A percentile compares a stretch with the other conserved stretches of the same genome.
Conservation (phyloP, 2,329 filamentous ascomycete species). For the Rasamsonia emersonii region DNA sequence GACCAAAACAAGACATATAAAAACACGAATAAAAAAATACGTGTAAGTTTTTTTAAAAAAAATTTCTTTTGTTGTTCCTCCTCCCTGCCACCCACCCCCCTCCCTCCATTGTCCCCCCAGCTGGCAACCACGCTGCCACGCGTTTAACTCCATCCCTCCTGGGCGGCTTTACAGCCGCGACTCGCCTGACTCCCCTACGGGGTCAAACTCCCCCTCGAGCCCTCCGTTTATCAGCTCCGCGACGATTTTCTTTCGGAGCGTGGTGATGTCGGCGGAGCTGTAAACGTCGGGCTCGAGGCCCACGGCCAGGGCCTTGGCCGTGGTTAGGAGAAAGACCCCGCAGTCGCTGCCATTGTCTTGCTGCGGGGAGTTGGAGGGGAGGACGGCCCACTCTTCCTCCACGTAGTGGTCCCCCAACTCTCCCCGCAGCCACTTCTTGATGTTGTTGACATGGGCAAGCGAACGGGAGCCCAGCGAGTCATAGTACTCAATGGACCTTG, state of each 20-base stretch:
- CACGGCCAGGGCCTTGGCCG: slow-evolving; percentile 39
- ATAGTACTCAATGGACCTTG: slow-evolving; percentile 39
- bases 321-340: slow-evolving; percentile 43
- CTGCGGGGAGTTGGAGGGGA: slow-evolving; percentile 31
- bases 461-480: slow-evolving; percentile 35
- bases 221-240: slow-evolving; percentile 40
- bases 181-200: slow-evolving; percentile 13
- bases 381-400: slow-evolving; percentile 36
- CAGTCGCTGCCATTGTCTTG: slow-evolving; percentile 42
- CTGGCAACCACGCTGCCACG: no score
- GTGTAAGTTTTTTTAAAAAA: no score
- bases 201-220: slow-evolving; percentile 35
- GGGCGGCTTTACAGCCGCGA: slow-evolving; percentile 17
- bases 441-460: slow-evolving; percentile 21
- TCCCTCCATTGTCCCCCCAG: no score
- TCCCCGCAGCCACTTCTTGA: slow-evolving; percentile 34
- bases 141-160: no score
- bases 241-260: slow-evolving; percentile 38
- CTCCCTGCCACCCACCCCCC: background rate
- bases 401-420: slow-evolving; percentile 34
- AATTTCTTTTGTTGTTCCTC: slow-evolving; percentile 3
- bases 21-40: no score
- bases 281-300: slow-evolving; percentile 36
- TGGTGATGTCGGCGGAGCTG: slow-evolving; percentile 29
- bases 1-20: no score